Evolutionary conservation across 805 yeast genomes (phyloP).

Genomic region (Brettanomyces sp.): DNA sequence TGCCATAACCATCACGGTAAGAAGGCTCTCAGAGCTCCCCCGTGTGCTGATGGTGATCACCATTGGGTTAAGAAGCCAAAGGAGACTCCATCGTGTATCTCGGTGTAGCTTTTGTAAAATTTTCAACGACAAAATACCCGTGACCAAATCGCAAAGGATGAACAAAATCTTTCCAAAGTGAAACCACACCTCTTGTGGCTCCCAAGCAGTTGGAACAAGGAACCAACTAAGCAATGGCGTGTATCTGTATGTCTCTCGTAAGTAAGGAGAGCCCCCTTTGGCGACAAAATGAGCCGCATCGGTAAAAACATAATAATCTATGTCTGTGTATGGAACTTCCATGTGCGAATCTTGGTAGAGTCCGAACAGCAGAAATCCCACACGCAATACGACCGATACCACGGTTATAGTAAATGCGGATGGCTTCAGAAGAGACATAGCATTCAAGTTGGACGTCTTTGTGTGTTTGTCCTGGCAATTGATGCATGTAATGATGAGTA

Average conservation of each 20-base stretch:
- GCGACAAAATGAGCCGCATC: constrained; percentile 78
- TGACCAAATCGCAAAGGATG: constrained; percentile 65
- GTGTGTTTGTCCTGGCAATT: too few relatives aligned
- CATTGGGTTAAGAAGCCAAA: constrained; percentile 94
- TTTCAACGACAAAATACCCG: constrained; percentile 56
- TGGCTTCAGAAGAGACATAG: not conserved
- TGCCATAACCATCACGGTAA: constrained; percentile 67
- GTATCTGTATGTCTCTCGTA: constrained; percentile 82
- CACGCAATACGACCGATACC: constrained; percentile 27
- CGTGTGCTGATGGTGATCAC: constrained; percentile 87
- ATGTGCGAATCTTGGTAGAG: constrained; percentile 75
- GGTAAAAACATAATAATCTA: constrained; percentile 87
- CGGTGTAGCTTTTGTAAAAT: constrained; percentile 22
- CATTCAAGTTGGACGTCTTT: too few relatives aligned
- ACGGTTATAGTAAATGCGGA: not conserved
- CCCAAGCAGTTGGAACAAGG: constrained; percentile 52
- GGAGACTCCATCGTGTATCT: constrained; percentile 1
- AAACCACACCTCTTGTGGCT: constrained; percentile 25
- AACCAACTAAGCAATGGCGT: constrained; percentile 88
- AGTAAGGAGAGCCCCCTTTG: constrained; percentile 57
- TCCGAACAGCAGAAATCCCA: constrained; percentile 68
- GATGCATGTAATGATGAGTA: too few relatives aligned
- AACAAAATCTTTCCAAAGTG: constrained; percentile 77
- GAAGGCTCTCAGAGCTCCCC: constrained; percentile 85
- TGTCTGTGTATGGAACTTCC: constrained; percentile 84